phyloP scores from a whole-genome alignment of 345 rosid species.

The Cardamine chenopodiifolia region DNA sequence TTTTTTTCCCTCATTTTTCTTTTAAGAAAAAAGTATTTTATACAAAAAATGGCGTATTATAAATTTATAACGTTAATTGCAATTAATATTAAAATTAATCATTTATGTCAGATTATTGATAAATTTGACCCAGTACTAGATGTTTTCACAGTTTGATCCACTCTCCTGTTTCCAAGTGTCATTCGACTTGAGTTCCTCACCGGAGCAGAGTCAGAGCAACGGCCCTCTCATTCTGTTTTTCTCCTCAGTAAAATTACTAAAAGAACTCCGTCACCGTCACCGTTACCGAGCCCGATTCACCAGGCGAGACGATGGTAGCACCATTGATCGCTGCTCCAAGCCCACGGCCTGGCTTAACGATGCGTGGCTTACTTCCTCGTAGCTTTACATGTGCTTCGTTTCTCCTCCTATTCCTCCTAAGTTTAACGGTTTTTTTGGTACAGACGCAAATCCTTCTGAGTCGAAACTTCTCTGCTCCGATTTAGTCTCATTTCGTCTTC shows the following conservation, averaged over 20 bases:
- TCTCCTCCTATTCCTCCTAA: slow-evolving; percentile 8
- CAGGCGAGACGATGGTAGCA: not conserved
- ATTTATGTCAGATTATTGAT: not conserved
- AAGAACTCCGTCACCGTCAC: slow-evolving; percentile 17
- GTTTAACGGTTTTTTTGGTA: slow-evolving; percentile 17
- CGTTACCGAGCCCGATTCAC: slow-evolving; percentile 5
- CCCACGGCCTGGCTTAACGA: slow-evolving; percentile 10
- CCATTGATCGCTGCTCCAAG: slow-evolving; percentile 2
- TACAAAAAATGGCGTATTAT: too few species aligned
- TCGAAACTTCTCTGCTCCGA: slow-evolving; percentile 17
- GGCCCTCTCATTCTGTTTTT: not conserved
- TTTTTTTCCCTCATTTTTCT: too few species aligned
- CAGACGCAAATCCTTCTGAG: not conserved
- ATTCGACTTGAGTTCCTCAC: slow-evolving; percentile 1
- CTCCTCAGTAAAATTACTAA: not conserved
- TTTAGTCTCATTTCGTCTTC: slow-evolving; percentile 6
- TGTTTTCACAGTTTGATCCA: not conserved
- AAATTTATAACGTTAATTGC: not conserved
- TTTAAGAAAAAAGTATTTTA: too few species aligned
- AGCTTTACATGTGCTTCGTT: slow-evolving; percentile 7
- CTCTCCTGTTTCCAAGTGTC: not conserved
- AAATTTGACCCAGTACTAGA: not conserved
- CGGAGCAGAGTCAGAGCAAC: slow-evolving; percentile 20
- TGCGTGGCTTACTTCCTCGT: slow-evolving; percentile 33
- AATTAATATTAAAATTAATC: not conserved